Conservation (phyloP, 768 basidiomycete species). For the Trametes cingulata region DNA sequence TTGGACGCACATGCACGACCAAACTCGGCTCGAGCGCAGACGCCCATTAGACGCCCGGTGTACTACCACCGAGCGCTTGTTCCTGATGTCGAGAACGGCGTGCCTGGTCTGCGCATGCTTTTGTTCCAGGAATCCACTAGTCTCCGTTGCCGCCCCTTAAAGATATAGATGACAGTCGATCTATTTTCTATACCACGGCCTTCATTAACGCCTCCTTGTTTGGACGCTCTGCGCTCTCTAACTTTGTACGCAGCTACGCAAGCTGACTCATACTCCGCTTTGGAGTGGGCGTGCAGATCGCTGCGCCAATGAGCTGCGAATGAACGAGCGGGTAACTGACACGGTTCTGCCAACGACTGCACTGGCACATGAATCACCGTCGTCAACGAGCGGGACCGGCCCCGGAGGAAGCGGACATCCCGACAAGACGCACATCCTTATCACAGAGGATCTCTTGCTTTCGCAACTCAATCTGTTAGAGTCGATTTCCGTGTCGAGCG, state of each 20-base stretch:
- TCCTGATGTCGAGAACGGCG: not conserved
- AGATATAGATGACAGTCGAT: no score
- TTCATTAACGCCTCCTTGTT: not conserved
- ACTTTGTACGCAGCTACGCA: not conserved
- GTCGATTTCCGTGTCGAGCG: not conserved
- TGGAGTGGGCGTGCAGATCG: not conserved
- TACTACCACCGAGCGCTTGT: not conserved
- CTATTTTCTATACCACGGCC: no score
- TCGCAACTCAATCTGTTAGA: not conserved
- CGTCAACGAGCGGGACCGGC: constrained; percentile 2
- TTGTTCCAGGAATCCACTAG: not conserved
- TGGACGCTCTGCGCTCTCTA: not conserved
- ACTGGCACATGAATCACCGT: not conserved
- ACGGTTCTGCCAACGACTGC: not conserved
- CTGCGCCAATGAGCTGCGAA: not conserved
- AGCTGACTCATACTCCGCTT: not conserved
- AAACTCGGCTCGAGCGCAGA: constrained; percentile 9
- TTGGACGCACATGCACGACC: constrained; percentile 15
- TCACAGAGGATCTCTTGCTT: not conserved
- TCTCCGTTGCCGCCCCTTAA: no score
- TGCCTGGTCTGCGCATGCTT: not conserved
- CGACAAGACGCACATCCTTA: not conserved
- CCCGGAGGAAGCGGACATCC: constrained; percentile 1
- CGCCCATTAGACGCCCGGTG: not conserved
- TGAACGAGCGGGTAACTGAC: not conserved